These are phyloP conservation scores for Sarocladium oryzae DNA, from an alignment of 2,329 filamentous ascomycete species.

Conservation along the genomic window DNA sequence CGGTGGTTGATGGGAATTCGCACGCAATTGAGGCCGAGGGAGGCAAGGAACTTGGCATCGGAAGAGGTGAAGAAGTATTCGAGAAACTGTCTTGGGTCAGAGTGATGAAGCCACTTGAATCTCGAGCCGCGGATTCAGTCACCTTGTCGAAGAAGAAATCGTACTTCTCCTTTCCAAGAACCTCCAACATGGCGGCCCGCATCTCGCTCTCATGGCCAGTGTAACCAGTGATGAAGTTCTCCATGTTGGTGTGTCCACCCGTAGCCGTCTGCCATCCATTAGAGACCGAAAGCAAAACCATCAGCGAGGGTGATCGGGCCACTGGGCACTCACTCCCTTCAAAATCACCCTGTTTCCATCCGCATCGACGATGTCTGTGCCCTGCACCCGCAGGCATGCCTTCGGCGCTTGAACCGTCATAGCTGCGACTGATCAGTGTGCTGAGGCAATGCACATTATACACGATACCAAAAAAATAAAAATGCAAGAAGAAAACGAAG, in stretches of 20 bases:
- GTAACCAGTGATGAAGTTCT: constrained; percentile 58
- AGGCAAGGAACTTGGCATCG: constrained; percentile 52
- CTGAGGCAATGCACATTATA: no score
- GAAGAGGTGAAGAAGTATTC: constrained; percentile 52
- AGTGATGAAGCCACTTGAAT: neutral
- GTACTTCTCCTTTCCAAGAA: constrained; percentile 48
- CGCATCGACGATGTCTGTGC: constrained; percentile 33
- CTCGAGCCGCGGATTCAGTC: neutral
- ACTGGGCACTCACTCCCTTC: constrained; percentile 17
- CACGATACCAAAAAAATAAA: neutral
- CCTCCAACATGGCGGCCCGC: constrained; percentile 43
- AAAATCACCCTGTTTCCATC: constrained; percentile 39
- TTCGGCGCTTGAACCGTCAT: neutral
- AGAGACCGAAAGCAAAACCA: neutral
- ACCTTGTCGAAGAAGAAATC: constrained; percentile 52
- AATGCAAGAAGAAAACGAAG: neutral
- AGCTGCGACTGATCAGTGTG: neutral
- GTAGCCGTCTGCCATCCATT: constrained; percentile 15
- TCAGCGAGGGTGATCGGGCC: neutral
- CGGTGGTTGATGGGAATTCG: constrained; percentile 54
- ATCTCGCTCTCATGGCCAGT: constrained; percentile 50
- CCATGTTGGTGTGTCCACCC: constrained; percentile 36
- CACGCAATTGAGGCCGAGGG: constrained; percentile 48
- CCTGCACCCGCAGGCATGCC: constrained; percentile 10
- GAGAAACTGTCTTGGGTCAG: constrained; percentile 26